Evolutionary conservation across 2,329 filamentous ascomycete species (phyloP).

Genomic region (Curvularia sp.): DNA sequence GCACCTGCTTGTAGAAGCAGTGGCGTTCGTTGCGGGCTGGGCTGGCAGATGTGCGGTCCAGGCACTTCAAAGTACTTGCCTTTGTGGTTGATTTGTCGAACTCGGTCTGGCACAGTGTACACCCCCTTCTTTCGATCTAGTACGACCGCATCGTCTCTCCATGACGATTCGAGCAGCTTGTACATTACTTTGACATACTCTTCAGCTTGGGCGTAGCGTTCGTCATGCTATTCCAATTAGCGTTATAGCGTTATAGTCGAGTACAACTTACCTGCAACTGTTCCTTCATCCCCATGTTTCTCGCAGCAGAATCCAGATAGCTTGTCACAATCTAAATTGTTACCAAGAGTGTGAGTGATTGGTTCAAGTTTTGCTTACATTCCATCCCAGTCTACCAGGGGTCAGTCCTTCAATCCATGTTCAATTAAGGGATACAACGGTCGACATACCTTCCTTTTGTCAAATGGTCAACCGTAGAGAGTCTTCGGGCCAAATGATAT

Average conservation of each 20-base stretch:
- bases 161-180: conserved; percentile 72
- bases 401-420: conserved; percentile 10
- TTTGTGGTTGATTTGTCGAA: conserved; percentile 71
- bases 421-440: not conserved
- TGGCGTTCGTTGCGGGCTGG: conserved; percentile 72
- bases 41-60: conserved; percentile 70
- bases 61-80: conserved; percentile 69
- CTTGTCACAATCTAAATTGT: conserved; percentile 66
- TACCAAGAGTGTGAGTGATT: not conserved
- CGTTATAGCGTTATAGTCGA: conserved; percentile 65
- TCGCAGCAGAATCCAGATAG: conserved; percentile 70
- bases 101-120: conserved; percentile 65
- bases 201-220: conserved; percentile 71
- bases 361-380: conserved; percentile 29
- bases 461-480: conserved; percentile 72
- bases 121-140: conserved; percentile 64
- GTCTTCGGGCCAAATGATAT: conserved; percentile 69
- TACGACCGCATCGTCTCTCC: conserved; percentile 70
- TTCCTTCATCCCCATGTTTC: conserved; percentile 65
- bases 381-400: conserved; percentile 30
- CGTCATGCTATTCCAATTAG: conserved; percentile 62
- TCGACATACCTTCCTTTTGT: conserved; percentile 62
- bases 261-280: conserved; percentile 62
- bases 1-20: conserved; percentile 75
- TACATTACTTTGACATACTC: conserved; percentile 75